Conservation (phyloP, 2,329 filamentous ascomycete species). For the Epichloe aotearoae region DNA sequence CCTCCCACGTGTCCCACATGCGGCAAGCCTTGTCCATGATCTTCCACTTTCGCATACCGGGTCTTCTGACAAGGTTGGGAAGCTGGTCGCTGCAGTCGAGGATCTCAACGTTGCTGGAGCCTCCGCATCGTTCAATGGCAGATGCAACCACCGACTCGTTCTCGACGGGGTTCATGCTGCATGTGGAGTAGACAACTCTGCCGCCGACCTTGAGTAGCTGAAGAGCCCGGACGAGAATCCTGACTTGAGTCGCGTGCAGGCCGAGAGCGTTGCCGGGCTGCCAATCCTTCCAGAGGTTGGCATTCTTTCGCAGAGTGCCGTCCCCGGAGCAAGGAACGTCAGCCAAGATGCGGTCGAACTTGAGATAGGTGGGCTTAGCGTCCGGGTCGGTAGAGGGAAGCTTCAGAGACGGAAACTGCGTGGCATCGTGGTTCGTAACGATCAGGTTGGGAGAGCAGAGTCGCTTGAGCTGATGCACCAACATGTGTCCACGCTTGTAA, state of each 20-base stretch:
- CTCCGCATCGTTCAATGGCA: conserved; percentile 83
- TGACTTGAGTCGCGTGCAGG: conserved; percentile 71
- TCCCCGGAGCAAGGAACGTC: conserved; percentile 98
- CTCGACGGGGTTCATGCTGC: conserved; percentile 96
- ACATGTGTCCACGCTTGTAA: conserved; percentile 92
- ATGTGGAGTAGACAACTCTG: conserved; percentile 92
- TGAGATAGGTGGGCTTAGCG: conserved; percentile 59
- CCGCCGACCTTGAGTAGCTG: conserved; percentile 95
- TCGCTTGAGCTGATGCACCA: conserved; percentile 95
- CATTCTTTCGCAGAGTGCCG: conserved; percentile 86
- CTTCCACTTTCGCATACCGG: conserved; percentile 72
- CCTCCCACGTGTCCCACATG: conserved; percentile 70
- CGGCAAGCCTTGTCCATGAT: conserved; percentile 78
- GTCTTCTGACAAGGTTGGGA: conserved; percentile 59
- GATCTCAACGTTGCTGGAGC: conserved; percentile 65
- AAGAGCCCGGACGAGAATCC: conserved; percentile 81
- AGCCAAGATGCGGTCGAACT: conserved; percentile 91
- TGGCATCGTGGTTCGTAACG: conserved; percentile 96
- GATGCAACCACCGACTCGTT: conserved; percentile 86
- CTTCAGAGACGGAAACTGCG: conserved; percentile 84
- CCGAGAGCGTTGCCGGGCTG: conserved; percentile 75
- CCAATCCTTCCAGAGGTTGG: conserved; percentile 93
- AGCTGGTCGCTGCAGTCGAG: conserved; percentile 72
- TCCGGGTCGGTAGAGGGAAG: conserved; percentile 49
- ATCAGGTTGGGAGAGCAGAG: conserved; percentile 92